Evolutionary conservation across 2,329 filamentous ascomycete species (phyloP).

Genomic region (Anisogramma anomala): DNA sequence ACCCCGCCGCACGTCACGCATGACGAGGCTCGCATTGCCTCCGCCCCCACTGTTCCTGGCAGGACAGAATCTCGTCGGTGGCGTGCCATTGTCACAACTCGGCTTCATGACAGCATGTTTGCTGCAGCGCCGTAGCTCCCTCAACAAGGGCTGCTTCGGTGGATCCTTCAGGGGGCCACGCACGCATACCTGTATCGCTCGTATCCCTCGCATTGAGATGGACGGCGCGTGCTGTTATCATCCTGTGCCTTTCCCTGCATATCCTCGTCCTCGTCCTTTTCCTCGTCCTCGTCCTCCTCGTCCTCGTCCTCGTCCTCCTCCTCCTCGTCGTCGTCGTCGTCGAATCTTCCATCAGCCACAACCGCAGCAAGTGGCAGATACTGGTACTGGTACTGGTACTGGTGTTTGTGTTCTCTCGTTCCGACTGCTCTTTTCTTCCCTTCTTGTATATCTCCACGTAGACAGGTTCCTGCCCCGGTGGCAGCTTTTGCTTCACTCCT

Average conservation of each 20-base stretch:
- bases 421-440: background rate
- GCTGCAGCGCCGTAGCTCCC: too few relatives aligned
- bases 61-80: too few relatives aligned
- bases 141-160: too few relatives aligned
- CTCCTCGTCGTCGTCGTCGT: background rate
- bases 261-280: too few relatives aligned
- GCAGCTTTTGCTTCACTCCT: constrained; percentile 2
- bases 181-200: background rate
- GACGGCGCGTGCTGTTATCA: too few relatives aligned
- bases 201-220: background rate
- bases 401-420: background rate
- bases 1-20: too few relatives aligned
- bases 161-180: constrained; percentile 1
- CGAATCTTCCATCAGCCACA: background rate
- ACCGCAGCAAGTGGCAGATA: background rate
- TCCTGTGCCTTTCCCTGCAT: too few relatives aligned
- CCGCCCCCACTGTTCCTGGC: too few relatives aligned
- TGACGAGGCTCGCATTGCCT: too few relatives aligned
- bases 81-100: background rate
- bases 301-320: too few relatives aligned
- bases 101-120: background rate
- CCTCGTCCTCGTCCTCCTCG: too few relatives aligned
- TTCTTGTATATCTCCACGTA: background rate
- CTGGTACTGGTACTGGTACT: too few relatives aligned
- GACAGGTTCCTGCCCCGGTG: constrained; percentile 9